phyloP scores from a whole-genome alignment of 2,329 filamentous ascomycete genomes.

The Orbilia oligospora region DNA sequence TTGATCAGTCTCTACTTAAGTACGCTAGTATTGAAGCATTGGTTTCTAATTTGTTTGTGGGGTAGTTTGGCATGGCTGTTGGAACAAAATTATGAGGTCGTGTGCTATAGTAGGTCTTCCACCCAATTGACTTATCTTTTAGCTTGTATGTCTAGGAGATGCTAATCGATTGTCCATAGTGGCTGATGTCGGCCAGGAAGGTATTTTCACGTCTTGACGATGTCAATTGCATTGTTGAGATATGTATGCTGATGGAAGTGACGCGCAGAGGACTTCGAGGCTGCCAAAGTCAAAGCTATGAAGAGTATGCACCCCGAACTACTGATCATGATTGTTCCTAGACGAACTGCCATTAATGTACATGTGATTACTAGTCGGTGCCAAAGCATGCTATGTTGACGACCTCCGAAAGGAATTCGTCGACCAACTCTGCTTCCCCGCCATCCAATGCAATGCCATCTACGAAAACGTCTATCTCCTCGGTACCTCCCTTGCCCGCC shows the following conservation, averaged over 20 bases:
- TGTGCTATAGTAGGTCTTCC: constrained; percentile 72
- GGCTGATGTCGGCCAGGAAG: constrained; percentile 80
- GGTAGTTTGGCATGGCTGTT: constrained; percentile 65
- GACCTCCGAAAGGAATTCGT: constrained; percentile 83
- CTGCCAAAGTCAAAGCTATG: constrained; percentile 79
- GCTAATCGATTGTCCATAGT: constrained; percentile 66
- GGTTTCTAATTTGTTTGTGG: constrained; percentile 13
- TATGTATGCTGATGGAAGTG: constrained; percentile 61
- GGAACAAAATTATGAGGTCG: constrained; percentile 74
- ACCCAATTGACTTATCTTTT: constrained; percentile 2
- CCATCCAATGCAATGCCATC: constrained; percentile 80
- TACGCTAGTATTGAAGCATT: background rate
- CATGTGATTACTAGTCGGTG: constrained; percentile 59
- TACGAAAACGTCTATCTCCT: constrained; percentile 78
- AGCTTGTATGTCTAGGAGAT: background rate
- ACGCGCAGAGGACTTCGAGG: constrained; percentile 77
- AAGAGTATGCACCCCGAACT: constrained; percentile 64
- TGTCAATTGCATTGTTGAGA: constrained; percentile 2
- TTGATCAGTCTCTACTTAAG: constrained; percentile 62
- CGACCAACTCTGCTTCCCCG: constrained; percentile 83
- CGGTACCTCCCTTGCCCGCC: constrained; percentile 76
- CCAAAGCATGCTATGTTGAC: constrained; percentile 68
- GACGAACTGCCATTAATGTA: background rate
- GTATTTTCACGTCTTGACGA: constrained; percentile 64
- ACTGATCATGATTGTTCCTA: background rate